Evolutionary conservation across 768 basidiomycete genomes (phyloP).

Genomic region (Tylopilus cervinicoccineus): DNA sequence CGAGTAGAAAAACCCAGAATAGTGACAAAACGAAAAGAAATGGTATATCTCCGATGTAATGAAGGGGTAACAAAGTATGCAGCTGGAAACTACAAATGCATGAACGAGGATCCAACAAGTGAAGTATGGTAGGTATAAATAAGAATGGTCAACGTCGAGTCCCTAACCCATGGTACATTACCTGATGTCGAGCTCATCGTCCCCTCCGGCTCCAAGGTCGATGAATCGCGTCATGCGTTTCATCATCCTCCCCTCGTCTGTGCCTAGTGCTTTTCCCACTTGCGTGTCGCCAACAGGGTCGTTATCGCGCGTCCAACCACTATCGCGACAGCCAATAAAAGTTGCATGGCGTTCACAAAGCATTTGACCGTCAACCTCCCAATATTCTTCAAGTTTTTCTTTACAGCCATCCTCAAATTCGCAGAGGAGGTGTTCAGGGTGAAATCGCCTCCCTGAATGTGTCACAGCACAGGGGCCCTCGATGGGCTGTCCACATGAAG

Average conservation of each 20-base stretch:
- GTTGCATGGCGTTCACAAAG: slow-evolving; percentile 79
- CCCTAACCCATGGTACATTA: slow-evolving; percentile 23
- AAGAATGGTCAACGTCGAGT: slow-evolving; percentile 7
- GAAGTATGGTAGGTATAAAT: slow-evolving; percentile 18
- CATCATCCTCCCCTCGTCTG: slow-evolving; percentile 51
- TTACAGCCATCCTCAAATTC: slow-evolving; percentile 58
- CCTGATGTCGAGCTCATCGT: slow-evolving; percentile 30
- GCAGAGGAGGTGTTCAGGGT: slow-evolving; percentile 85
- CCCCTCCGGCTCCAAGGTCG: slow-evolving; percentile 46
- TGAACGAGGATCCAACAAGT: slow-evolving; percentile 15
- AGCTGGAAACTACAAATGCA: slow-evolving; percentile 17
- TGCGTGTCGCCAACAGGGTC: slow-evolving; percentile 10
- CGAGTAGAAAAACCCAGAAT: slow-evolving; percentile 2
- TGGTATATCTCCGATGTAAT: slow-evolving; percentile 22
- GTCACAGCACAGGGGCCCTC: slow-evolving; percentile 92
- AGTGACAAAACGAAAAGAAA: slow-evolving; percentile 17
- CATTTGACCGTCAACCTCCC: slow-evolving; percentile 84
- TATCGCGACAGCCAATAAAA: slow-evolving; percentile 23
- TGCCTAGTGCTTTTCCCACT: slow-evolving; percentile 7
- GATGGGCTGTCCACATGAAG: slow-evolving; percentile 80
- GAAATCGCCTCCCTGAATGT: slow-evolving; percentile 75
- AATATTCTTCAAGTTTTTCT: slow-evolving; percentile 74
- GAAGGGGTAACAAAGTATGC: slow-evolving; percentile 16
- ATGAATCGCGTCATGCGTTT: slow-evolving; percentile 82
- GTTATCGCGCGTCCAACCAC: slow-evolving; percentile 17